Evolutionary conservation across 345 rosid species (phyloP), one percentile per base, ranked within the genome.

Genomic region (Conringia planisiliqua): DNA sequence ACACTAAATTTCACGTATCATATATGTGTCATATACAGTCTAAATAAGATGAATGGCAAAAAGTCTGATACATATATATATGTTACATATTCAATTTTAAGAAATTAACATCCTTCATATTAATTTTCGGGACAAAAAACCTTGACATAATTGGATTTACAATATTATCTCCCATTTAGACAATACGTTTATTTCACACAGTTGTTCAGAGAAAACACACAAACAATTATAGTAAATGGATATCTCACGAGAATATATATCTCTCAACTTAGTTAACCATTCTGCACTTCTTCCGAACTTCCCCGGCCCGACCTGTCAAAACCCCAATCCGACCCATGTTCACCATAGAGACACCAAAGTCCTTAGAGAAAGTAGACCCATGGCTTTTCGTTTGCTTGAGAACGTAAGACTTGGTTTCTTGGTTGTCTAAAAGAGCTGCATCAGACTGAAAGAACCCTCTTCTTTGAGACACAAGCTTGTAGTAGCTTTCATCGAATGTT

Each of bases 361-460:
- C 94, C 50, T 75, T 56, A 10, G 75, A 85, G 83, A 89, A 89
- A 22, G 80, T 78, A 10, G 88, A 79, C 0, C 80, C 73, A 6
- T 48, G 0, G 7, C 55, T 52, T 0, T 60, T 18, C 1, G 26
- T 66, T 62, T 88, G 86, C 32, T 38, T 24, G 22, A 71, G 43
- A 52, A 90, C 72, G 48, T 88, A 88, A 36, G 80, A 76, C 75
- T 77, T 87, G 6, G 90, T 83, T 27, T 78, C 72, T 13, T 51
- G 13, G 42, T 88, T 48, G 26, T 86, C 78, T 9, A 87, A 85
- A 46, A 90, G 87, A 38, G 91, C 88, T 6, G 86, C 80, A 74
- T 90, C 97, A 2, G 97, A 90, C 36, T 78, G 62, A 43, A 90
- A 83, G 9, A 88, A 75, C 12, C 88, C 92, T 40, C 93, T 85